Base-by-base conservation (phyloP, 2,329 filamentous ascomycete species). In the Sarocladiaceae sp. region DNA sequence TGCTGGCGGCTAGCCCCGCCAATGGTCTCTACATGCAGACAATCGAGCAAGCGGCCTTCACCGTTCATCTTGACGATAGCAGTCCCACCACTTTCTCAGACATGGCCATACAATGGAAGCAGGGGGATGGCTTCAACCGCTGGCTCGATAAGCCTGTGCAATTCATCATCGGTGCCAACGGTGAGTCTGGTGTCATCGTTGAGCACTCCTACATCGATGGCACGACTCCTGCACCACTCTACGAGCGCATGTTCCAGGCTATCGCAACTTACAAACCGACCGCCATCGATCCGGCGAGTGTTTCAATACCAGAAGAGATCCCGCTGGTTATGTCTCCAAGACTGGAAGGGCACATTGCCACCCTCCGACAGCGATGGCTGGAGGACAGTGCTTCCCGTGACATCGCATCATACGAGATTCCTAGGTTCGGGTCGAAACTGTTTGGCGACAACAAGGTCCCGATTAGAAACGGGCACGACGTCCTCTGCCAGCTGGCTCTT, bases 171-270 rank as follows among this genome's bases (percentile, higher is more conserved):
- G 33, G 31, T 11, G 31, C 29, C n/a, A 50, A 50, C 18, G 49
- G 47, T 4, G 32, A 33, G 4, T 47, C 49, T 13, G 35, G 29
- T n/a, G 31, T 48, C 7, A 26, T 23, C 26, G 44, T 43, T 12
- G 49, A 50, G 19, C 47, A 50, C 33, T 37, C 47, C 6, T 45
- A 43, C 40, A 35, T 50, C 16, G 49, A 50, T 13, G 49, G 42
- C 2, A 47, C 39, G 7, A 48, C 46, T 3, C 31, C 45, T 26
- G 34, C 13, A 4, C 12, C 13, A 3, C 34, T 40, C 10, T 13
- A 19, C 18, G 12, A 21, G 4, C 10, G 19, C 11, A 23, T 33
- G 15, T 12, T 9, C 5, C 11, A 21, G 9, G 35, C 24, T 23
- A 46, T 46, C 18, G 43, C 6, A 23, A 40, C 2, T 32, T 46